Conservation (phyloP, 352 stramenopile species). For the Phytophthora melonis region DNA sequence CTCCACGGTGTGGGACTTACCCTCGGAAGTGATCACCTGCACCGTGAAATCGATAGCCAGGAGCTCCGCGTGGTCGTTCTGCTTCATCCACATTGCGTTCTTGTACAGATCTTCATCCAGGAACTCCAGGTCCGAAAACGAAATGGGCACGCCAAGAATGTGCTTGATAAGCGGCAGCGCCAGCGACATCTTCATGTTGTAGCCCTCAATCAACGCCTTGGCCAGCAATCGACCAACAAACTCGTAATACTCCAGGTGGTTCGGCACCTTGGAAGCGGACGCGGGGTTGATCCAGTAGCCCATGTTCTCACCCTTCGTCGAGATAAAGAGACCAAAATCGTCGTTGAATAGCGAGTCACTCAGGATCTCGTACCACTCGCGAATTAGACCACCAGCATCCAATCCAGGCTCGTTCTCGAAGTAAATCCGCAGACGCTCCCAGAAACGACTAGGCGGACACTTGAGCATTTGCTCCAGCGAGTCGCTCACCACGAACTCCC, state of each 20-base stretch:
- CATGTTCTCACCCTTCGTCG: slow-evolving; percentile 85
- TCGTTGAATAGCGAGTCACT: slow-evolving; percentile 89
- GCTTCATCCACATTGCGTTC: slow-evolving; percentile 87
- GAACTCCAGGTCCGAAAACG: slow-evolving; percentile 96
- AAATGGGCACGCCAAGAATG: slow-evolving; percentile 96
- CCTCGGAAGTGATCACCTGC: slow-evolving; percentile 76
- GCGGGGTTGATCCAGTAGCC: slow-evolving; percentile 91
- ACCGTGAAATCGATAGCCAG: slow-evolving; percentile 87
- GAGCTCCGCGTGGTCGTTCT: slow-evolving; percentile 82
- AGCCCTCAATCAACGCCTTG: slow-evolving; percentile 96
- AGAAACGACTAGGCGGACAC: slow-evolving; percentile 83
- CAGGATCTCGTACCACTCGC: slow-evolving; percentile 92
- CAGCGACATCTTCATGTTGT: slow-evolving; percentile 97
- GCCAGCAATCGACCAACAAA: slow-evolving; percentile 96
- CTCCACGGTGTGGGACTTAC: slow-evolving; percentile 78
- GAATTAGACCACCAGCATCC: slow-evolving; percentile 90
- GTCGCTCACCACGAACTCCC: slow-evolving; percentile 82
- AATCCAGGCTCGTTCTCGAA: slow-evolving; percentile 90
- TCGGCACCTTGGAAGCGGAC: slow-evolving; percentile 78
- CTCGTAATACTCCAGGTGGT: slow-evolving; percentile 97
- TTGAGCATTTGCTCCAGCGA: slow-evolving; percentile 91
- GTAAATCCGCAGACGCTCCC: slow-evolving; percentile 87
- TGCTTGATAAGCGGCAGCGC: slow-evolving; percentile 98
- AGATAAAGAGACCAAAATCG: slow-evolving; percentile 86
- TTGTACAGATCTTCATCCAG: slow-evolving; percentile 87